A percentile compares a stretch with the other conserved stretches of the same genome.
phyloP scores from a whole-genome alignment of 768 basidiomycete species.

The Sporobolomyces pararoseus region DNA sequence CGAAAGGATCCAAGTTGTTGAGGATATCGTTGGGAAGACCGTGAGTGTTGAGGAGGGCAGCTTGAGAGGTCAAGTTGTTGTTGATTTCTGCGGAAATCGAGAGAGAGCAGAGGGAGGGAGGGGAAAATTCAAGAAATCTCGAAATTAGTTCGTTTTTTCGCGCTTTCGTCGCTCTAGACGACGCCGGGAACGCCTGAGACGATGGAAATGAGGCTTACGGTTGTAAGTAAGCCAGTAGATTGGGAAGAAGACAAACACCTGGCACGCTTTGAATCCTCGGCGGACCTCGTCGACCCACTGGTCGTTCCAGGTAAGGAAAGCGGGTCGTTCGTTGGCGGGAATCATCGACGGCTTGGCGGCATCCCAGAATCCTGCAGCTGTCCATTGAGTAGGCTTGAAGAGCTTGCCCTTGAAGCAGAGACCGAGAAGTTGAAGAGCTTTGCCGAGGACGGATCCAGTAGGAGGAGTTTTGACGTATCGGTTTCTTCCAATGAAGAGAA shows the following conservation, averaged over 20 bases:
- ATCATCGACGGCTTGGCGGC: constrained; percentile 41
- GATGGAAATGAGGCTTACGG: constrained; percentile 17
- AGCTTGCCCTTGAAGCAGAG: constrained; percentile 29
- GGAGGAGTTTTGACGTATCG: constrained; percentile 44
- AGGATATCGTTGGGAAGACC: constrained; percentile 48
- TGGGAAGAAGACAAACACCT: constrained; percentile 47
- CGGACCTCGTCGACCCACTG: constrained; percentile 47
- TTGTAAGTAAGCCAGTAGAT: constrained; percentile 41
- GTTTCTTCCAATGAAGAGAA: constrained; percentile 44
- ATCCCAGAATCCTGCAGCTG: constrained; percentile 43
- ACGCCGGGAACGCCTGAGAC: no score
- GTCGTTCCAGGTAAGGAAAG: constrained; percentile 46
- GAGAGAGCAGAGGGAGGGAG: background rate
- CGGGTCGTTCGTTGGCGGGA: constrained; percentile 38
- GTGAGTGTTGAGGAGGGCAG: constrained; percentile 45
- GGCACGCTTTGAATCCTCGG: constrained; percentile 49
- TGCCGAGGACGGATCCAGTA: constrained; percentile 42
- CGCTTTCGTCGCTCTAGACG: no score
- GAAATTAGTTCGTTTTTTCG: no score
- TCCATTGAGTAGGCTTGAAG: constrained; percentile 17
- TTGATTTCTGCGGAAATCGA: background rate
- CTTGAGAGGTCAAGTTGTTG: constrained; percentile 46
- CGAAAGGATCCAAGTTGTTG: constrained; percentile 47
- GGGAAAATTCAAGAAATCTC: background rate
- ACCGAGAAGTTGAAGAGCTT: constrained; percentile 26